A percentile compares a stretch with the other conserved stretches of the same genome.
These are phyloP conservation scores for Podaxis sp. DNA, from an alignment of 768 basidiomycete species.

Conservation along the genomic window DNA sequence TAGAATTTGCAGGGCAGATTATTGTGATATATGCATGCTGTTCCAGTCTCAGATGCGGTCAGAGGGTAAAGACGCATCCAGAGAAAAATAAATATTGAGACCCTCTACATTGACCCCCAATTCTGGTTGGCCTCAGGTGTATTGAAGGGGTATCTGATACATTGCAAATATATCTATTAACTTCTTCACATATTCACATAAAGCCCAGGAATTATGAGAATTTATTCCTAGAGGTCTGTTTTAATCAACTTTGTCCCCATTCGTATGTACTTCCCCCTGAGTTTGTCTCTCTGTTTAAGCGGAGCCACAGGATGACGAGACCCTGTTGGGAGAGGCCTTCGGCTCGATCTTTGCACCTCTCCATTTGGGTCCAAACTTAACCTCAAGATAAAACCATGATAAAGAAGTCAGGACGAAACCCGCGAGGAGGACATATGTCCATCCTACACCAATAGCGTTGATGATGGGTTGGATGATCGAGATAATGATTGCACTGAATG, in stretches of 20 bases:
- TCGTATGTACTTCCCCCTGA: background rate
- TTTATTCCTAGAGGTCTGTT: too few relatives aligned
- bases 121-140: too few relatives aligned
- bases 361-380: conserved; percentile 51
- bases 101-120: too few relatives aligned
- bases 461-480: conserved; percentile 65
- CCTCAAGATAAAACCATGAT: conserved; percentile 51
- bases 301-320: background rate
- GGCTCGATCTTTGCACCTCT: background rate
- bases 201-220: background rate
- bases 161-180: too few relatives aligned
- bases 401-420: conserved; percentile 45
- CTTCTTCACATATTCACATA: background rate
- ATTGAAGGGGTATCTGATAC: too few relatives aligned
- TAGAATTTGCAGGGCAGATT: too few relatives aligned
- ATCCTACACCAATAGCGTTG: conserved; percentile 34
- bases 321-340: background rate
- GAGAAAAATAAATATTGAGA: too few relatives aligned
- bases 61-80: background rate
- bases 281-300: background rate
- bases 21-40: too few relatives aligned
- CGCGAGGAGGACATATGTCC: background rate
- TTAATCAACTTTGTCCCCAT: background rate
- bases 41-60: too few relatives aligned
- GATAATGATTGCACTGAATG: conserved; percentile 56